Conservation (phyloP, 2,329 filamentous ascomycete genomes). For the Talaromyces sp. region DNA sequence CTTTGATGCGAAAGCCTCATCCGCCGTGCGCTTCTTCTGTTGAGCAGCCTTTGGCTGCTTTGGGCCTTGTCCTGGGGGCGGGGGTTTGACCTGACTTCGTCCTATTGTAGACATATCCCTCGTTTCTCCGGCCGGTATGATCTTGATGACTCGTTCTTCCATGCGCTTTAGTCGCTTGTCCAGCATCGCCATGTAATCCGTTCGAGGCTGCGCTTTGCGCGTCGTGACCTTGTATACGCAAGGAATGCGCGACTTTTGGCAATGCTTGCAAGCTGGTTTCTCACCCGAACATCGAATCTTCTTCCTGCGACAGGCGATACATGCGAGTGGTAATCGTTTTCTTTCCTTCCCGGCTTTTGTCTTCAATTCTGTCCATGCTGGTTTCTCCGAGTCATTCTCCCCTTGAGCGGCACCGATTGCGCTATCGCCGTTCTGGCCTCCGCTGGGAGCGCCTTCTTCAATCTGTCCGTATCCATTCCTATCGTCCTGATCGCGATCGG, state of each 20-base stretch:
- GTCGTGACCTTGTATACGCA: slow-evolving; percentile 98
- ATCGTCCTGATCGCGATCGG: slow-evolving; percentile 29
- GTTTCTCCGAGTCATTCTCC: slow-evolving; percentile 56
- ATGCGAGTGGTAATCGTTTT: slow-evolving; percentile 86
- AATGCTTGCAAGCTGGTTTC: slow-evolving; percentile 97
- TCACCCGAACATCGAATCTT: slow-evolving; percentile 98
- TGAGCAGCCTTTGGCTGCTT: slow-evolving; percentile 48
- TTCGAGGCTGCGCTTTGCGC: slow-evolving; percentile 86
- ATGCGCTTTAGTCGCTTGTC: slow-evolving; percentile 94
- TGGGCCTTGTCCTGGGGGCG: slow-evolving; percentile 55
- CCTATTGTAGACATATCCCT: slow-evolving; percentile 65
- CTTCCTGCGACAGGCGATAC: slow-evolving; percentile 92
- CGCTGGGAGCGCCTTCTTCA: slow-evolving; percentile 20
- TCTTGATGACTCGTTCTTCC: slow-evolving; percentile 96
- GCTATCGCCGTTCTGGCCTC: slow-evolving; percentile 18
- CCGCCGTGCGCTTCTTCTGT: slow-evolving; percentile 74
- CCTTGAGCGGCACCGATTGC: slow-evolving; percentile 22
- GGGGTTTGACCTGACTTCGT: slow-evolving; percentile 79
- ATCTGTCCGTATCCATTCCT: slow-evolving; percentile 21
- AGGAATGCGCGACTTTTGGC: slow-evolving; percentile 82
- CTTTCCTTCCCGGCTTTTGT: slow-evolving; percentile 94
- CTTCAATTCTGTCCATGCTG: slow-evolving; percentile 77
- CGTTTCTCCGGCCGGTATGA: slow-evolving; percentile 81
- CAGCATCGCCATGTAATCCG: slow-evolving; percentile 98
- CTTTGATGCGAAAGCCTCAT: slow-evolving; percentile 81